Percentiles rank a stretch among this genome's conserved stretches.
These are phyloP conservation scores for Hanseniaspora opuntiae DNA, from an alignment of 805 yeast species.

Conservation along the genomic window DNA sequence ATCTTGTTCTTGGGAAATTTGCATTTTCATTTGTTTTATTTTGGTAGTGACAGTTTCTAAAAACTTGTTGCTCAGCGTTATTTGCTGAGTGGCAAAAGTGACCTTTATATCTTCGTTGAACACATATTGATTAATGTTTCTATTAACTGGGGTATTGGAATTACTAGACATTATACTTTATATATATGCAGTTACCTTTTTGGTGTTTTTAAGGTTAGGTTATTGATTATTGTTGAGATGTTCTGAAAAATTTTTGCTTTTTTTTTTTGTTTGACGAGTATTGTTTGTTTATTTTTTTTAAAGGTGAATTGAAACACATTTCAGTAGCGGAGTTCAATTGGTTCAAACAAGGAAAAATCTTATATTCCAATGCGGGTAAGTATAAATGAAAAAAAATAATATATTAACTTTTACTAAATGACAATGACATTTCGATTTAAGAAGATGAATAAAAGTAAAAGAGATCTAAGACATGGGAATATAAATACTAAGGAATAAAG, in stretches of 20 bases:
- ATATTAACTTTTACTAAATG: no score
- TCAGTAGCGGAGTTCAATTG: no score
- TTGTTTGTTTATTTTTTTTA: no score
- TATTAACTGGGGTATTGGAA: not conserved
- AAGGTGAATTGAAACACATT: no score
- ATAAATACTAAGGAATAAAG: no score
- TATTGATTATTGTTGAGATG: not conserved
- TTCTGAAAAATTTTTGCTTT: not conserved
- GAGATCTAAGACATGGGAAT: not conserved
- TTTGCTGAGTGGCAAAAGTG: constrained; percentile 6
- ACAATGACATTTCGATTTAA: no score
- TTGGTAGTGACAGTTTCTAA: constrained; percentile 13
- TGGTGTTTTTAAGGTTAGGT: not conserved
- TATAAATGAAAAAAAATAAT: not conserved
- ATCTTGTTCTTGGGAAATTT: not conserved
- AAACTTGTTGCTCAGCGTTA: not conserved
- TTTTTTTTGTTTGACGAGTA: no score
- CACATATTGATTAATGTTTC: not conserved
- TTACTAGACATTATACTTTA: not conserved
- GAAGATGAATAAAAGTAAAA: not conserved
- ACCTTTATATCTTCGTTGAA: constrained; percentile 6
- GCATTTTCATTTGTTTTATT: constrained; percentile 12
- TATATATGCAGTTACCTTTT: not conserved
- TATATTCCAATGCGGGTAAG: not conserved
- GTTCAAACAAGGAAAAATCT: not conserved